phyloP scores from a whole-genome alignment of 225 moss, liverwort and hornwort species.

The Physcomitrellopsis africana region DNA sequence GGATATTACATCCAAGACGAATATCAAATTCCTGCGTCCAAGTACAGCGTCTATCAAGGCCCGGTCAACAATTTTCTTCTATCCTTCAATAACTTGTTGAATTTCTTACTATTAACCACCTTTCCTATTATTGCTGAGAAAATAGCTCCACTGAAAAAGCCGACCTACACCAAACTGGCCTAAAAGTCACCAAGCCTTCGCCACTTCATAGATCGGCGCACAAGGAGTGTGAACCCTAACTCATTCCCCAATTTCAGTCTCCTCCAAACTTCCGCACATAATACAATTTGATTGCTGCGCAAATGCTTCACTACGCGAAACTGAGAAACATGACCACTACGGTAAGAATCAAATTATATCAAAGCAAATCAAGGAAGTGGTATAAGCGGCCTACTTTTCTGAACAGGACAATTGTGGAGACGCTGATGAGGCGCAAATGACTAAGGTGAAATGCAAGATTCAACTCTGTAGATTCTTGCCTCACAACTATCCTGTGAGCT shows the following conservation, averaged over 20 bases:
- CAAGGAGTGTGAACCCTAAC: slow-evolving; percentile 19
- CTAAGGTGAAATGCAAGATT: not conserved
- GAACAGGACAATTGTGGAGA: not conserved
- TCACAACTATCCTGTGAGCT: slow-evolving; percentile 13
- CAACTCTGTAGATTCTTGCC: slow-evolving; percentile 10
- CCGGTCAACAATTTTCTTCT: no score
- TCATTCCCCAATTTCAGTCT: slow-evolving; percentile 5
- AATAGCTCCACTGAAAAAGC: not conserved
- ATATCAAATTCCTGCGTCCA: no score
- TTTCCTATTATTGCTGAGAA: not conserved
- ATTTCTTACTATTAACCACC: not conserved
- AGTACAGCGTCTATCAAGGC: no score
- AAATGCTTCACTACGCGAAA: not conserved
- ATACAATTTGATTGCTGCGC: not conserved
- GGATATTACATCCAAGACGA: no score
- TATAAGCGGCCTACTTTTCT: not conserved
- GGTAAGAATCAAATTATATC: not conserved
- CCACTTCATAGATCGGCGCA: not conserved
- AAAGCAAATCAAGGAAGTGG: not conserved
- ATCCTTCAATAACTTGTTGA: not conserved
- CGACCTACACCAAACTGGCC: not conserved
- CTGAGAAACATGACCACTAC: not conserved
- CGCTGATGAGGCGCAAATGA: not conserved
- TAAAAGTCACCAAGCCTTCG: slow-evolving; percentile 16
- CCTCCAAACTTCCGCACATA: not conserved